Evolutionary conservation across 768 basidiomycete species (phyloP).

Genomic region (Termitomyces sp.): DNA sequence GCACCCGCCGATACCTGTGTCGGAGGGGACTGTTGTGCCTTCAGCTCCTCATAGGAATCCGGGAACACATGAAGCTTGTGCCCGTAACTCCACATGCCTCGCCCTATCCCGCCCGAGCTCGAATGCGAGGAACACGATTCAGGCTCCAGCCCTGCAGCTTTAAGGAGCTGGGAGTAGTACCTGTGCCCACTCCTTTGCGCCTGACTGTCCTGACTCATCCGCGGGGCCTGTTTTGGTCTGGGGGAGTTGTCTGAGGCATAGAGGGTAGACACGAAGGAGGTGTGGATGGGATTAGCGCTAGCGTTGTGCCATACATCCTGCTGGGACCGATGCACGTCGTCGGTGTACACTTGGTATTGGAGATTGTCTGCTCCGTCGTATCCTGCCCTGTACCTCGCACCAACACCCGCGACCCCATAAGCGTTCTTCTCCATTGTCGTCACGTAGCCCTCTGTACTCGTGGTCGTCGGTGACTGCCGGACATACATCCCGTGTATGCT

Average conservation of each 20-base stretch:
- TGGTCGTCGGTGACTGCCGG: background rate
- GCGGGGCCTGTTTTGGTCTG: background rate
- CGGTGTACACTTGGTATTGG: background rate
- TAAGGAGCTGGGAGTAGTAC: conserved; percentile 8
- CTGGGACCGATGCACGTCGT: background rate
- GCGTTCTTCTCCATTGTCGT: background rate
- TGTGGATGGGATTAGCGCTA: background rate
- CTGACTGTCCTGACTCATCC: background rate
- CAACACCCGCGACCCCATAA: background rate
- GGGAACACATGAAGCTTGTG: background rate
- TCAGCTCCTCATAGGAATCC: background rate
- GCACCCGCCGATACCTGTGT: background rate
- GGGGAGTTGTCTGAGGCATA: background rate
- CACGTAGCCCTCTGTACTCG: background rate
- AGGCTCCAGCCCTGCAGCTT: conserved; percentile 17
- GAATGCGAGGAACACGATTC: background rate
- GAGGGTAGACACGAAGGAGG: background rate
- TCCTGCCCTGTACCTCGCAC: background rate
- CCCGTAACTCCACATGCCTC: conserved; percentile 13
- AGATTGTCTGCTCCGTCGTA: background rate
- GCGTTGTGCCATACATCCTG: background rate
- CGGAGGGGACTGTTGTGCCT: background rate
- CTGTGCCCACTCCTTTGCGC: background rate
- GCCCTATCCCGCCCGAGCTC: conserved; percentile 2
- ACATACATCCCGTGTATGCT: background rate